Percentiles rank a stretch among this genome's conserved stretches.
These are phyloP conservation scores for Eremochloa ophiuroides DNA, from an alignment of 176 grass and related monocot species.

Conservation along the genomic window DNA sequence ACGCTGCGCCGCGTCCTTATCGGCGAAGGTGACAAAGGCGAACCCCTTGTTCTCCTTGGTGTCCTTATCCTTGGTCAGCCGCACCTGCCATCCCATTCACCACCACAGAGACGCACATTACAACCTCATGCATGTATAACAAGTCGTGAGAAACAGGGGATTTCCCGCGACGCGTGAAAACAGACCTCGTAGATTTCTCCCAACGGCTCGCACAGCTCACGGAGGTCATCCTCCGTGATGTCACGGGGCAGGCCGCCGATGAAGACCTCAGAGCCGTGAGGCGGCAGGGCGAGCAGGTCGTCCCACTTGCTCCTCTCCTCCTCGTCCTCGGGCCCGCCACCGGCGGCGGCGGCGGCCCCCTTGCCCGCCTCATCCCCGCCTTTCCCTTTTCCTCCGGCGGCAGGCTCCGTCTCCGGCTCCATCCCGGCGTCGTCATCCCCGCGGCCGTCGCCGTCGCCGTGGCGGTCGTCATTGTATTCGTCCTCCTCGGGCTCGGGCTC, in stretches of 20 bases:
- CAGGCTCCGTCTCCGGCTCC: slow-evolving; percentile 12
- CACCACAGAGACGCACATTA: not conserved
- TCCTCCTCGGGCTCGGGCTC: slow-evolving; percentile 63
- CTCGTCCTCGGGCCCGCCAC: slow-evolving; percentile 46
- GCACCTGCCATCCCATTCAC: slow-evolving; percentile 50
- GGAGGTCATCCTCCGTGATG: slow-evolving; percentile 67
- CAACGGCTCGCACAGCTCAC: slow-evolving; percentile 64
- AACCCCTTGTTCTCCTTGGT: slow-evolving; percentile 90
- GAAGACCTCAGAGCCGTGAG: slow-evolving; percentile 85
- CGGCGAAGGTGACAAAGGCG: slow-evolving; percentile 73
- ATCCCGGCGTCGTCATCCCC: slow-evolving; percentile 14
- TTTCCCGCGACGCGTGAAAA: no score
- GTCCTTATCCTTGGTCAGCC: slow-evolving; percentile 90
- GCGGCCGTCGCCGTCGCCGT: not conserved
- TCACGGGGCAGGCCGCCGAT: slow-evolving; percentile 78
- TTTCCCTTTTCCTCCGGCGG: not conserved
- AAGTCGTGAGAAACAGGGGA: no score
- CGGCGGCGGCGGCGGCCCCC: not conserved
- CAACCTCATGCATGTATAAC: not conserved
- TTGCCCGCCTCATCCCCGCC: slow-evolving; percentile 35
- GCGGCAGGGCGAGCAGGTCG: slow-evolving; percentile 69
- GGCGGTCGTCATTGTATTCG: slow-evolving; percentile 28
- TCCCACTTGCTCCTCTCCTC: slow-evolving; percentile 80
- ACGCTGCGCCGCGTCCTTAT: slow-evolving; percentile 54
- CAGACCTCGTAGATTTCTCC: slow-evolving; percentile 78